Evolutionary conservation across 148 eudicot species (phyloP), one percentile per base, ranked within the genome.

Genomic region (Rhododendron ovatum): DNA sequence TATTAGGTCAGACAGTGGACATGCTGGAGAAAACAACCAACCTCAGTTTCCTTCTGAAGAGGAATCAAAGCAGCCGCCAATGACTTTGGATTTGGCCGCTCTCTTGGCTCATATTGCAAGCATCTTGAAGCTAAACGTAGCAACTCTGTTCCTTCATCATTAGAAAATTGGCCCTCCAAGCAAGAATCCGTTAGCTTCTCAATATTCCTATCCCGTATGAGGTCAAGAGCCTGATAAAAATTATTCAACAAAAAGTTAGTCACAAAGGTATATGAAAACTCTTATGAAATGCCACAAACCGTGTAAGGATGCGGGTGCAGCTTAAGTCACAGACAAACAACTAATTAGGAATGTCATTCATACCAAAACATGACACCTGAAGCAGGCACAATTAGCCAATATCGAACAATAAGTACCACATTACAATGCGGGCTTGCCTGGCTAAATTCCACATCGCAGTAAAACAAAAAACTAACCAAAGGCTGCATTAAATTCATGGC

Each of bases 31-130:
- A 69, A 69, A 69, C 14, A 69, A 89, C 87, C 63, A 80, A 96
- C 99, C 97, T 96, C 93, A 9, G 92, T 90, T 87, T 95, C 96
- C 90, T 94, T 96, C 88, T 96, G 99, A 86, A 96, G 95, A 89
- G 99, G 99, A 89, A 94, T 84, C 91, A 96, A 90, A 69, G 98
- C 89, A 88, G 95, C 45, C 84, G 93, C 99, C 83, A 95, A 85
- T 78, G 97, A 96, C 84, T 90, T 95, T 24, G 98, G 90, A 88
- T 91, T 93, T 86, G 99, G 99, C 61, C 99, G 90, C 88, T 95
- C 99, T 91, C 97, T 96, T 13, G 99, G 97, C 89, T 96, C 99
- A 85, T 92, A 96, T 86, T 94, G 98, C 88, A 96, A 90, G 86
- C 99, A 96, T 80, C 98, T 91, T 59, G 99, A 95, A 75, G 98